Evolutionary conservation across 176 grass and related monocot genomes (phyloP), one percentile per base, ranked within the genome.

Genomic region (Carex pumila): DNA sequence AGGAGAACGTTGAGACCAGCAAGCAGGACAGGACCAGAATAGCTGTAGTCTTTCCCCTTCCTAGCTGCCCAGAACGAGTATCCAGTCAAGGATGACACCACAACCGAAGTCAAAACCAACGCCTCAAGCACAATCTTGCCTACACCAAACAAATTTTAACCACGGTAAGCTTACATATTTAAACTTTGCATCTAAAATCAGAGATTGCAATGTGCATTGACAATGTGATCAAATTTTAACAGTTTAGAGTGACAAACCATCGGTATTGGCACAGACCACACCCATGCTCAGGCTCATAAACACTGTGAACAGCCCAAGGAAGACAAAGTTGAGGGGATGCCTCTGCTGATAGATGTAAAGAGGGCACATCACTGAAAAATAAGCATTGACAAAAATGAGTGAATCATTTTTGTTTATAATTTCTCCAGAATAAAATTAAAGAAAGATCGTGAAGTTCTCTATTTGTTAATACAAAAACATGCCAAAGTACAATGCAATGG

Each of bases 41-140:
- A 99, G 21, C 96, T 91, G 5, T 95, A 95, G 71, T 99, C 93
- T 64, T 99, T 99, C 66, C 96, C 96, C 91, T 99, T 99, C 88
- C 92, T 99, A 65, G 96, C 89, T 30, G 96, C 96, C 92, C 93
- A 99, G 85, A 99, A 99, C 45, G 96, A 87, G 83, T 99, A 99
- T 11, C 77, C 93, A 85, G 93, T 99, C 71, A 99, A 90, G 34
- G 96, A 99, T 12, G 85, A 84, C 76, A 99, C 96, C 65, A 99
- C 96, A 62, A 85, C 90, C 53, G 89, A 94, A 7, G 96, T 95
- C 81, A 99, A 86, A 73, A 99, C 88, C 86, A 99, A 89, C 7
- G 96, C 91, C 87, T 99, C 91, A 53, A 99, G 93, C 85, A 99
- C 96, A 87, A 99, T 99, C 68, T 80, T 95, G 63, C 96, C 95